Evolutionary conservation across 2,329 filamentous ascomycete genomes (phyloP).

Genomic region (Aspergillaceae sp.): DNA sequence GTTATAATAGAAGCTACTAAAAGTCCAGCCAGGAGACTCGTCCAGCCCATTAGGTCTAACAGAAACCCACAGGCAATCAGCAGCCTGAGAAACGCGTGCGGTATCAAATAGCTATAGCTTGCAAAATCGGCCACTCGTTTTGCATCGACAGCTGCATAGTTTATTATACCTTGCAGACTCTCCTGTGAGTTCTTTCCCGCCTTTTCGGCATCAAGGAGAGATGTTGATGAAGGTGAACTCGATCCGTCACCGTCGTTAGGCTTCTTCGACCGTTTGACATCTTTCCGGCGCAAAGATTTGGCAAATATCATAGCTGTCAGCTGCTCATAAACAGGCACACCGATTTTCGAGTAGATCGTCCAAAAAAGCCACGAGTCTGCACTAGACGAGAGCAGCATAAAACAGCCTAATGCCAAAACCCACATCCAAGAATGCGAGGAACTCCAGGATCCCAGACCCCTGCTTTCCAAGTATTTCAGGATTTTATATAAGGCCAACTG

Average conservation of each 20-base stretch:
- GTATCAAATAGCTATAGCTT: slow-evolving; percentile 56
- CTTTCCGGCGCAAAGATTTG: slow-evolving; percentile 68
- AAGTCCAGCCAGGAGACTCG: slow-evolving; percentile 57
- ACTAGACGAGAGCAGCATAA: slow-evolving; percentile 49
- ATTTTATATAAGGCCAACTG: slow-evolving; percentile 62
- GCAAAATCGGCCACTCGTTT: slow-evolving; percentile 61
- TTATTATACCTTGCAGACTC: slow-evolving; percentile 63
- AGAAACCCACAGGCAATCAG: slow-evolving; percentile 58
- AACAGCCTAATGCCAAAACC: slow-evolving; percentile 55
- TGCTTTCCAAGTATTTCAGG: slow-evolving; percentile 54
- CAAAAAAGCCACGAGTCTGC: slow-evolving; percentile 60
- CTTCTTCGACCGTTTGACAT: slow-evolving; percentile 41
- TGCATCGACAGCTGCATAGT: slow-evolving; percentile 66
- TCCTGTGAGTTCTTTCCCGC: slow-evolving; percentile 43
- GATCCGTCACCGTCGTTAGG: slow-evolving; percentile 32
- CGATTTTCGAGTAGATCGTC: slow-evolving; percentile 55
- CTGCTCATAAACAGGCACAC: slow-evolving; percentile 59
- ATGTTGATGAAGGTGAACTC: slow-evolving; percentile 1
- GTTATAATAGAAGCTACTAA: slow-evolving; percentile 54
- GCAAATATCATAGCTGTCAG: slow-evolving; percentile 65
- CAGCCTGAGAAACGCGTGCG: slow-evolving; percentile 54
- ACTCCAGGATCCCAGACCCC: slow-evolving; percentile 37
- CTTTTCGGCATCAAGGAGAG: slow-evolving; percentile 26
- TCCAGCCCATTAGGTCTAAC: slow-evolving; percentile 60
- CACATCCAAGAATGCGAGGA: slow-evolving; percentile 56